phyloP scores from a whole-genome alignment of 495 filamentous ascomycete species.

The Neurospora tetraspora region DNA sequence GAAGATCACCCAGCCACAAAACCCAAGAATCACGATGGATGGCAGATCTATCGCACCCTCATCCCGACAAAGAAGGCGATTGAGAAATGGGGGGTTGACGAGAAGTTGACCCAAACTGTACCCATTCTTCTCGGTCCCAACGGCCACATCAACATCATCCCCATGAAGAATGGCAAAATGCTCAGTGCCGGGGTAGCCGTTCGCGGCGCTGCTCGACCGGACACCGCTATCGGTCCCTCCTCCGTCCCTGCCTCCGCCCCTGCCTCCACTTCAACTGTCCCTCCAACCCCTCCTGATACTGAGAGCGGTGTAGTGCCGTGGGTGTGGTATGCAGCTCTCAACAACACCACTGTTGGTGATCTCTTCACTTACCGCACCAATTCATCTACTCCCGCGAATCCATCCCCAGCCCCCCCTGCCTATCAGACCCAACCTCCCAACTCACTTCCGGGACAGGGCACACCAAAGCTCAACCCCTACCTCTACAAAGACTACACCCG shows the following conservation, averaged over 20 bases:
- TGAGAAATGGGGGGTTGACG: slow-evolving; percentile 19
- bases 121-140: slow-evolving; percentile 26
- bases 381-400: not conserved
- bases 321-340: not conserved
- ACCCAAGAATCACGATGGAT: slow-evolving; percentile 32
- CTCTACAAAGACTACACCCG: slow-evolving; percentile 24
- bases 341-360: not conserved
- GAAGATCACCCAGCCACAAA: slow-evolving; percentile 25
- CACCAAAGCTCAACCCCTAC: slow-evolving; percentile 9
- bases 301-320: not conserved
- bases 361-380: not conserved
- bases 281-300: not conserved
- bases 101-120: slow-evolving; percentile 20
- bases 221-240: not conserved
- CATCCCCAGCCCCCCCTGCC: not conserved
- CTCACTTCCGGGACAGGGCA: not conserved
- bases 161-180: slow-evolving; percentile 28
- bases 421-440: not conserved
- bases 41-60: slow-evolving; percentile 35
- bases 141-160: slow-evolving; percentile 30
- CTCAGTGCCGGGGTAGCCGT: slow-evolving; percentile 32
- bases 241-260: not conserved
- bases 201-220: slow-evolving; percentile 13
- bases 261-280: not conserved
- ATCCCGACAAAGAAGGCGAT: slow-evolving; percentile 24